phyloP scores from a whole-genome alignment of 306 rosid genomes.

The Dalbergia cultrata region DNA sequence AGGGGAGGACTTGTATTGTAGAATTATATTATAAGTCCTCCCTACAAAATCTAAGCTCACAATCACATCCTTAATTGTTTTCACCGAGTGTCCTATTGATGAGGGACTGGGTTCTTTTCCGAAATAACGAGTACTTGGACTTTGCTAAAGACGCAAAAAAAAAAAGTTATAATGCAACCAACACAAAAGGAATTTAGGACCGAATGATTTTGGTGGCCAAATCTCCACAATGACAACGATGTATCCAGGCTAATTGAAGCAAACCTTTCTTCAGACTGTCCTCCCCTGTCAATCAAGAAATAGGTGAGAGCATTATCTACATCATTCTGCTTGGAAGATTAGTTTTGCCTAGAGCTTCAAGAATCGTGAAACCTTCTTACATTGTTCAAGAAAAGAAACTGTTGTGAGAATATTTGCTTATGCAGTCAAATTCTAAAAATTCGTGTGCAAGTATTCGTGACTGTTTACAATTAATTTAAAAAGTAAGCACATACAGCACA shows the following conservation, averaged over 20 bases:
- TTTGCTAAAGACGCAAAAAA: conserved; percentile 56
- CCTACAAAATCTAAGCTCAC: too few species aligned
- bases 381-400: conserved; percentile 33
- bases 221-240: conserved; percentile 51
- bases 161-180: conserved; percentile 55
- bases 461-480: conserved; percentile 27
- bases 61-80: conserved; percentile 2
- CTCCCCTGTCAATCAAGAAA: conserved; percentile 59
- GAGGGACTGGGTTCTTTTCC: conserved; percentile 40
- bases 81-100: conserved; percentile 33
- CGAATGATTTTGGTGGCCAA: conserved; percentile 51
- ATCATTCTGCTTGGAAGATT: conserved; percentile 34
- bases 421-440: conserved; percentile 26
- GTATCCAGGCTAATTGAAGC: conserved; percentile 68
- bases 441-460: conserved; percentile 9
- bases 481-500: conserved; percentile 10
- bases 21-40: too few species aligned
- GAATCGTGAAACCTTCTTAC: conserved; percentile 21
- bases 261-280: conserved; percentile 67
- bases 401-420: background rate
- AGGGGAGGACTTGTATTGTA: too few species aligned
- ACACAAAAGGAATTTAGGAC: conserved; percentile 44
- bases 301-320: conserved; percentile 12
- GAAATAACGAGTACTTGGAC: conserved; percentile 41
- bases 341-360: background rate